Percentiles rank a stretch among this genome's conserved stretches.
These are phyloP conservation scores for Trichophyton simii DNA, from an alignment of 2,329 filamentous ascomycete genomes.

Conservation along the genomic window DNA sequence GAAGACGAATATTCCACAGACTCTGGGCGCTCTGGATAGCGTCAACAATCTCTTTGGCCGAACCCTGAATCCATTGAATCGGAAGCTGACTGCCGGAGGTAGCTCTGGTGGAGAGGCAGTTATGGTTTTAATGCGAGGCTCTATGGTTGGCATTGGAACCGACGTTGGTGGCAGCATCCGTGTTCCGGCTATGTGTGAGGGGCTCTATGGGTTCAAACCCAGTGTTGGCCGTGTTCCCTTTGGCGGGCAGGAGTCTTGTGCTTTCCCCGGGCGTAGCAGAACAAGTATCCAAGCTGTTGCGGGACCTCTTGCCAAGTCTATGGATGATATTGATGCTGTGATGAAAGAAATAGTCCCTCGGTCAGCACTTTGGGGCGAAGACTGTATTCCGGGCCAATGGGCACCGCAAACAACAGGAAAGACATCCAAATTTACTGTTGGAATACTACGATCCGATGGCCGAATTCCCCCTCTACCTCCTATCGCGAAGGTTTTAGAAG, in stretches of 20 bases:
- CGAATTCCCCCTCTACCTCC: constrained; percentile 30
- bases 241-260: constrained; percentile 40
- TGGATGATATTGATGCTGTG: constrained; percentile 34
- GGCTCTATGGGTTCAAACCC: constrained; percentile 41
- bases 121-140: constrained; percentile 46
- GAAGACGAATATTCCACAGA: constrained; percentile 58
- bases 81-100: constrained; percentile 49
- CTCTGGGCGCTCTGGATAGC: constrained; percentile 43
- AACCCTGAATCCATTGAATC: constrained; percentile 52
- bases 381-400: constrained; percentile 34
- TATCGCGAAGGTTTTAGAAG: constrained; percentile 27
- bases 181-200: constrained; percentile 40
- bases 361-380: constrained; percentile 41
- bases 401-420: constrained; percentile 17
- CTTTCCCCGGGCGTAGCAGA: constrained; percentile 37
- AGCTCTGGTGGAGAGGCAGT: constrained; percentile 54
- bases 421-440: constrained; percentile 29
- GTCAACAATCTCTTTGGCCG: constrained; percentile 51
- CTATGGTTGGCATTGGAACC: constrained; percentile 49
- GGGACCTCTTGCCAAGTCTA: constrained; percentile 30
- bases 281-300: constrained; percentile 39
- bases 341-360: constrained; percentile 41
- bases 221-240: constrained; percentile 38
- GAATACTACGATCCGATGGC: constrained; percentile 31
- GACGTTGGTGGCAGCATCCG: constrained; percentile 43